phyloP scores from a whole-genome alignment of 164 flowering plant species.

The Magnolia officinalis region DNA sequence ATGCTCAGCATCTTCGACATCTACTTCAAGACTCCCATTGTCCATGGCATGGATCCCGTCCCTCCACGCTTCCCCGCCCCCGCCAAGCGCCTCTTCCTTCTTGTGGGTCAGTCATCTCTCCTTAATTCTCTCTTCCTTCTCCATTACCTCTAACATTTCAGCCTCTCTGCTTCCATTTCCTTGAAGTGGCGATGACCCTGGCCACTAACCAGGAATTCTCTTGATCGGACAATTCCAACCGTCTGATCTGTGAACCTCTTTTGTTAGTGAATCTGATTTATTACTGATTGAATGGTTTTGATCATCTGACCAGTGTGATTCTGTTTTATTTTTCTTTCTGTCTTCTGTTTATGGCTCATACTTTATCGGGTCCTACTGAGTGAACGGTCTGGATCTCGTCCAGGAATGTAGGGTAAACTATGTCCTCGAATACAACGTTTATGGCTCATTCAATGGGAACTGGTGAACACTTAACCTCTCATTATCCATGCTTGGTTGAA shows the following conservation, averaged over 20 bases:
- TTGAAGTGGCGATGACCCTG: no score
- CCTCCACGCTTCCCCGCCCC: slow-evolving; percentile 65
- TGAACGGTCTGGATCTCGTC: no score
- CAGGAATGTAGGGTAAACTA: no score
- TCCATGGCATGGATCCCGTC: slow-evolving; percentile 93
- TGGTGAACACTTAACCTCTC: no score
- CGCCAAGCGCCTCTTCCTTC: slow-evolving; percentile 90
- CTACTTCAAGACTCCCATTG: slow-evolving; percentile 90
- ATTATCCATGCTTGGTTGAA: not conserved
- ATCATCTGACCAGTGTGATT: not conserved
- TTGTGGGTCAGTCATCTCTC: slow-evolving; percentile 48
- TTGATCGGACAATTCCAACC: not conserved
- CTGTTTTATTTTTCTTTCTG: no score
- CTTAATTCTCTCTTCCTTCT: not conserved
- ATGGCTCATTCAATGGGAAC: no score
- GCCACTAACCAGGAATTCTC: not conserved
- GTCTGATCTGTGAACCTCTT: not conserved
- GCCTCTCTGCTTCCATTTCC: no score
- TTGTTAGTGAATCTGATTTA: not conserved
- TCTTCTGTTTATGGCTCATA: no score
- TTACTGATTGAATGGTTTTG: not conserved
- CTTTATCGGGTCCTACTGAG: no score
- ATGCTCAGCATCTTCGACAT: slow-evolving; percentile 98
- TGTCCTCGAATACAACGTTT: no score
- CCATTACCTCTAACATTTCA: not conserved